Evolutionary conservation across 1,284 basidiomycete species (phyloP).

Genomic region (Austroboletus niveus): DNA sequence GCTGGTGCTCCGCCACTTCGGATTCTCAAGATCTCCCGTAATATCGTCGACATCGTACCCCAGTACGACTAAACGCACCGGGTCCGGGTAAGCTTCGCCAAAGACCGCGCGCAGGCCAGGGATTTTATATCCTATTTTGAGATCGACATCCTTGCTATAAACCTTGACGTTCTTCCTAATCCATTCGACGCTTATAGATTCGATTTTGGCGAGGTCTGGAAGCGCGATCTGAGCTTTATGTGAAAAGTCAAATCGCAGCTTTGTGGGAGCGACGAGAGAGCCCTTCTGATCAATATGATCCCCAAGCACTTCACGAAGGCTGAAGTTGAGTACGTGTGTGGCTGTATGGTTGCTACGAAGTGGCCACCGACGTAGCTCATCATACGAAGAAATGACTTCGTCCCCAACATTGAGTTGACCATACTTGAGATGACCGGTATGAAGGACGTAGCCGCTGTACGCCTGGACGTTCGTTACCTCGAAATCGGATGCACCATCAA

Average conservation of each 20-base stretch:
- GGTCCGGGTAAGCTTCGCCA: constrained; percentile 97
- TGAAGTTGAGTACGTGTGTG: constrained; percentile 97
- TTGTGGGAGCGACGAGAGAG: constrained; percentile 92
- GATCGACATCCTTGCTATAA: constrained; percentile 82
- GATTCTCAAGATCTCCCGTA: constrained; percentile 79
- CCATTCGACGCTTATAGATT: constrained; percentile 84
- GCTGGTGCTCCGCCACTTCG: constrained; percentile 88
- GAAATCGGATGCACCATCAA: constrained; percentile 91
- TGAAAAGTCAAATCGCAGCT: constrained; percentile 98
- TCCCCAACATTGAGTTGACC: constrained; percentile 69
- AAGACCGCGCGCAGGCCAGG: constrained; percentile 95
- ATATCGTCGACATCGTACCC: constrained; percentile 90
- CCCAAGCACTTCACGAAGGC: constrained; percentile 89
- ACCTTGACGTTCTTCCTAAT: constrained; percentile 88
- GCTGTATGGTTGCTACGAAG: constrained; percentile 98
- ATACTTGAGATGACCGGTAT: constrained; percentile 85
- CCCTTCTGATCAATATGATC: constrained; percentile 99
- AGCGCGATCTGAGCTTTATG: constrained; percentile 86
- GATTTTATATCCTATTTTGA: constrained; percentile 85
- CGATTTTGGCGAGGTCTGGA: constrained; percentile 81
- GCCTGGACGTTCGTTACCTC: constrained; percentile 92
- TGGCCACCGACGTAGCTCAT: constrained; percentile 92
- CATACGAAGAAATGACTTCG: constrained; percentile 71
- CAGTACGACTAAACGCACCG: constrained; percentile 91
- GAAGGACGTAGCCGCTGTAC: constrained; percentile 84